These are phyloP conservation scores for Lentinula novae-zelandiae DNA, from an alignment of 1,284 basidiomycete species.

Conservation along the genomic window DNA sequence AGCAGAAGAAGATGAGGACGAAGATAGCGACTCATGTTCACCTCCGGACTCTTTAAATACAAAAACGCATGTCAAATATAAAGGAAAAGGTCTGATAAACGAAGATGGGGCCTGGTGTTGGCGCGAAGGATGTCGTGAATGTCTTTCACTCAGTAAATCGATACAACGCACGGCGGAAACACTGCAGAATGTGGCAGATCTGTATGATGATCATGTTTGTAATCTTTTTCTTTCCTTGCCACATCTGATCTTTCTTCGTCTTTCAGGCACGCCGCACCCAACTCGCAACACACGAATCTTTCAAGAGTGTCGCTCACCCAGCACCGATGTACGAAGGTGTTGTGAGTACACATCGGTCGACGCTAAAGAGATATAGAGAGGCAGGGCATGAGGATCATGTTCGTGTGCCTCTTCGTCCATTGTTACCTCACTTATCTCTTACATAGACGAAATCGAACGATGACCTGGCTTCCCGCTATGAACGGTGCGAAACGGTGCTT, in stretches of 20 bases:
- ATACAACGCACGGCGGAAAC: conserved; percentile 76
- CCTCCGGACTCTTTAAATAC: neutral
- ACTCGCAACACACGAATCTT: conserved; percentile 67
- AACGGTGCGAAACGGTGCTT: conserved; percentile 84
- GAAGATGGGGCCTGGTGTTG: conserved; percentile 83
- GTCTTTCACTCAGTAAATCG: conserved; percentile 72
- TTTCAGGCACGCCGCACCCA: conserved; percentile 66
- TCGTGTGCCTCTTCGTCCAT: conserved; percentile 22
- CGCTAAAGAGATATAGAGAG: conserved; percentile 60
- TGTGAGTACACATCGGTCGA: conserved; percentile 67
- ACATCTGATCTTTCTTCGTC: neutral
- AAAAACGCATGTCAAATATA: conserved; percentile 22
- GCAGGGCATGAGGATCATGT: conserved; percentile 39
- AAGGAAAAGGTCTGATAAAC: conserved; percentile 55
- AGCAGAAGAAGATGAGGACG: conserved; percentile 45
- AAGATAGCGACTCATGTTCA: neutral
- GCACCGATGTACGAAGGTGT: conserved; percentile 67
- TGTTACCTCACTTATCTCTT: neutral
- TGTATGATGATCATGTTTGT: conserved; percentile 76
- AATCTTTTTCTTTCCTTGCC: neutral
- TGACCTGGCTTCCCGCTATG: conserved; percentile 71
- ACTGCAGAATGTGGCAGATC: conserved; percentile 69
- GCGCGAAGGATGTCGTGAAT: conserved; percentile 73
- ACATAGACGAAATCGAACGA: conserved; percentile 45
- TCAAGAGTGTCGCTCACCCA: conserved; percentile 76